phyloP scores from a whole-genome alignment of 306 rosid genomes.

The Arachis hypogaea region DNA sequence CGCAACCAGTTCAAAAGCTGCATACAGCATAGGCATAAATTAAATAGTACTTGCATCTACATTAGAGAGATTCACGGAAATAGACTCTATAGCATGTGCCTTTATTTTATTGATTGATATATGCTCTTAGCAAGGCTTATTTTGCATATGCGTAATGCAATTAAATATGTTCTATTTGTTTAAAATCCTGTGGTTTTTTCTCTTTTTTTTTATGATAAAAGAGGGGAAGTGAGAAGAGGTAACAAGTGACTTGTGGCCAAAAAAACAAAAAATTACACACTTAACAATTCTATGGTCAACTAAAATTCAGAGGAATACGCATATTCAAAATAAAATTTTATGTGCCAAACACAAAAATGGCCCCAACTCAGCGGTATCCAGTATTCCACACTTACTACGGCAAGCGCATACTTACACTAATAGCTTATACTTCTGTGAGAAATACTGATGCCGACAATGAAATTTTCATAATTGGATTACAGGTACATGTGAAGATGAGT shows the following conservation, averaged over 20 bases:
- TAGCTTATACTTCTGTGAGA: conserved; percentile 1
- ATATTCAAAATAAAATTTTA: not conserved
- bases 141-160: not conserved
- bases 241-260: not conserved
- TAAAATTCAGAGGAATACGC: not conserved
- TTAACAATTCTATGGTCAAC: not conserved
- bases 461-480: not conserved
- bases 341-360: conserved; percentile 10
- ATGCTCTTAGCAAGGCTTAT: not conserved
- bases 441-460: conserved; percentile 8
- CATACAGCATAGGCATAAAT: conserved; percentile 46
- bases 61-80: conserved; percentile 31
- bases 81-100: not conserved
- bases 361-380: not conserved
- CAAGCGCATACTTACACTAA: not conserved
- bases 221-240: not conserved
- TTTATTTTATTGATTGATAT: not conserved
- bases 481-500: conserved; percentile 11
- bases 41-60: conserved; percentile 41
- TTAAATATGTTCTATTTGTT: not conserved
- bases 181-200: not conserved
- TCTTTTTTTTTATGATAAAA: not conserved
- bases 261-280: not conserved
- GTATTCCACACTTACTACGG: not conserved
- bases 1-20: conserved; percentile 88